Percentiles rank a stretch among this genome's conserved stretches.
Conservation (phyloP, 768 basidiomycete genomes). For the Cubamyces sp. region DNA sequence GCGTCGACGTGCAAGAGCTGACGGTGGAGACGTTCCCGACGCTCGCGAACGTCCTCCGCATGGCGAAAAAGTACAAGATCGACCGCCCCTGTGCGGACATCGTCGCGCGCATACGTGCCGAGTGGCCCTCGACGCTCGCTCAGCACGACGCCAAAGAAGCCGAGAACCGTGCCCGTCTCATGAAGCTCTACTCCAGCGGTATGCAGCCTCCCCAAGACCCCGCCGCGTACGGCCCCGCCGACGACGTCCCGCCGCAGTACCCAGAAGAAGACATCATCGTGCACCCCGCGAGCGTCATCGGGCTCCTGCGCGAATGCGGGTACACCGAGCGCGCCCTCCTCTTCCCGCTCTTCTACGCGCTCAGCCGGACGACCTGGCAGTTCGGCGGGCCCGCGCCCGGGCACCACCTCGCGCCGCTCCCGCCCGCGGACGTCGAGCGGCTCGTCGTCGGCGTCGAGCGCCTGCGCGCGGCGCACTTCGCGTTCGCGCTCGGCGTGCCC, state of each 20-base stretch:
- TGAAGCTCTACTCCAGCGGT: conserved; percentile 3
- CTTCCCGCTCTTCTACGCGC: conserved; percentile 35
- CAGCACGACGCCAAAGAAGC: conserved; percentile 30
- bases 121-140: conserved; percentile 37
- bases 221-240: neutral
- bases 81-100: conserved; percentile 36
- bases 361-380: conserved; percentile 31
- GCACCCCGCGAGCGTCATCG: conserved; percentile 31
- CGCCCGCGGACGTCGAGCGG: conserved; percentile 30
- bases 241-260: neutral
- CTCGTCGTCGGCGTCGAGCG: conserved; percentile 29
- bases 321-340: conserved; percentile 24
- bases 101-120: conserved; percentile 34
- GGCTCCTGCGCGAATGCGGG: conserved; percentile 31
- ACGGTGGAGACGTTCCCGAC: conserved; percentile 27
- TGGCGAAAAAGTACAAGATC: conserved; percentile 39
- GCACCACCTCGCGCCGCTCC: conserved; percentile 29
- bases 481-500: conserved; percentile 7
- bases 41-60: conserved; percentile 31
- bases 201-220: conserved; percentile 3
- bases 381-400: conserved; percentile 25
- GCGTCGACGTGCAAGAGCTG: conserved; percentile 25
- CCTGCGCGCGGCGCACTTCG: conserved; percentile 23
- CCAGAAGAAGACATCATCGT: conserved; percentile 27
- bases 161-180: conserved; percentile 23